Percentiles rank a stretch among this genome's conserved stretches.
phyloP scores from a whole-genome alignment of 352 stramenopile species.

The Phytopythium cucurbitacearum region DNA sequence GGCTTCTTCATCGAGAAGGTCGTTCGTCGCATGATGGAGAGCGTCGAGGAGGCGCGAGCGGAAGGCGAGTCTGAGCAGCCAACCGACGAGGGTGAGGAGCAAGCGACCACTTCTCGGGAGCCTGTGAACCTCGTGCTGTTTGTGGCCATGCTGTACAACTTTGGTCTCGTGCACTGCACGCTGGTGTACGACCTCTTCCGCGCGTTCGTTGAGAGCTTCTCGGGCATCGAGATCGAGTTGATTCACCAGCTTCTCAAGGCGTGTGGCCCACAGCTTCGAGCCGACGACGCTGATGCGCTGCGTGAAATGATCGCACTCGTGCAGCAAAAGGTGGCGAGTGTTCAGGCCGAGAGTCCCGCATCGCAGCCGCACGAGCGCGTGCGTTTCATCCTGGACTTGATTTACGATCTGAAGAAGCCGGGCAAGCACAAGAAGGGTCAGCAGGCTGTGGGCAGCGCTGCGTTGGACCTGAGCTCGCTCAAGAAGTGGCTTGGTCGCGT shows the following conservation, averaged over 20 bases:
- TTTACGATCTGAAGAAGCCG: slow-evolving; percentile 95
- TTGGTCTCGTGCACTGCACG: slow-evolving; percentile 84
- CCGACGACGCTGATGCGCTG: slow-evolving; percentile 82
- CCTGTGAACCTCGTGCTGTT: slow-evolving; percentile 83
- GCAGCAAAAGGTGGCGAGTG: slow-evolving; percentile 63
- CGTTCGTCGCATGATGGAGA: slow-evolving; percentile 48
- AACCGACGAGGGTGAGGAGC: slow-evolving; percentile 16
- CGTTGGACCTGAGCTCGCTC: slow-evolving; percentile 74
- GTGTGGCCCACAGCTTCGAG: slow-evolving; percentile 76
- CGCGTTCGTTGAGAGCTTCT: slow-evolving; percentile 71
- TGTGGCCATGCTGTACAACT: slow-evolving; percentile 89
- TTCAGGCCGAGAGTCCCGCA: slow-evolving; percentile 20
- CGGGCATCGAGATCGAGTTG: slow-evolving; percentile 77
- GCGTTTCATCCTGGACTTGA: slow-evolving; percentile 92
- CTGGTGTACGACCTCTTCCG: slow-evolving; percentile 91
- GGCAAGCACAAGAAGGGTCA: slow-evolving; percentile 83
- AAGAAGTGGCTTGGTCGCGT: slow-evolving; percentile 94
- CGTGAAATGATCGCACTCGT: slow-evolving; percentile 82
- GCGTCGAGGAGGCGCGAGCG: slow-evolving; percentile 26
- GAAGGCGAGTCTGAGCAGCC: background rate
- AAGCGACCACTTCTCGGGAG: slow-evolving; percentile 46
- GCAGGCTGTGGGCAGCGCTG: slow-evolving; percentile 32
- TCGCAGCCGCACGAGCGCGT: slow-evolving; percentile 52
- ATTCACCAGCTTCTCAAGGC: slow-evolving; percentile 84
- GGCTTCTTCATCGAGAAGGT: slow-evolving; percentile 83